phyloP scores from a whole-genome alignment of 2,329 filamentous ascomycete species.

The Aureobasidium subglaciale region DNA sequence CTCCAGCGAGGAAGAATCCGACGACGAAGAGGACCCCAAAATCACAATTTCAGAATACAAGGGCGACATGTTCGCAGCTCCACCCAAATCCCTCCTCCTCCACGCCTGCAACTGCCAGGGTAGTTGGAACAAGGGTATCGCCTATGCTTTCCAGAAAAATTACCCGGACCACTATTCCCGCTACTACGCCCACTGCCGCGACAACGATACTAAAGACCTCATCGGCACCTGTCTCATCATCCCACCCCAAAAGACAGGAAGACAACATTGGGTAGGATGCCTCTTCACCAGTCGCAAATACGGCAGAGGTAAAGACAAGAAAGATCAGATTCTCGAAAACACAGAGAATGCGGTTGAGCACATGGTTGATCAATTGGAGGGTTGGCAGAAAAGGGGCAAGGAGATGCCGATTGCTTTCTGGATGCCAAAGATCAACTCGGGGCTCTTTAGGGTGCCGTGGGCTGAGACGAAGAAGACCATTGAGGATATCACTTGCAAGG shows the following conservation, averaged over 20 bases:
- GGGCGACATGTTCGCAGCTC: constrained; percentile 49
- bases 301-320: constrained; percentile 38
- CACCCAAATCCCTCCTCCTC: constrained; percentile 44
- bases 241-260: constrained; percentile 18
- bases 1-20: background rate
- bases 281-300: constrained; percentile 49
- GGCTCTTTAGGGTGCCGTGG: constrained; percentile 52
- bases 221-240: constrained; percentile 15
- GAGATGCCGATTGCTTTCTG: too few species aligned
- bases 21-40: background rate
- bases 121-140: constrained; percentile 54
- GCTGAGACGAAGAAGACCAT: constrained; percentile 40
- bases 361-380: constrained; percentile 38
- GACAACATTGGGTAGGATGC: constrained; percentile 49
- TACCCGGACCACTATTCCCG: constrained; percentile 46
- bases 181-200: constrained; percentile 43
- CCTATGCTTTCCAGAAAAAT: constrained; percentile 40
- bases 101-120: constrained; percentile 56
- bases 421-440: constrained; percentile 52
- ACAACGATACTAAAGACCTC: constrained; percentile 26
- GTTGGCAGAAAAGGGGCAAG: constrained; percentile 20
- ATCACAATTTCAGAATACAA: constrained; percentile 18
- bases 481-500: constrained; percentile 29
- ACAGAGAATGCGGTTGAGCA: constrained; percentile 44
- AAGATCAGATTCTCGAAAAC: constrained; percentile 40